Base-by-base conservation (phyloP, 352 stramenopile genomes). In the Aphanomyces stellatus region DNA sequence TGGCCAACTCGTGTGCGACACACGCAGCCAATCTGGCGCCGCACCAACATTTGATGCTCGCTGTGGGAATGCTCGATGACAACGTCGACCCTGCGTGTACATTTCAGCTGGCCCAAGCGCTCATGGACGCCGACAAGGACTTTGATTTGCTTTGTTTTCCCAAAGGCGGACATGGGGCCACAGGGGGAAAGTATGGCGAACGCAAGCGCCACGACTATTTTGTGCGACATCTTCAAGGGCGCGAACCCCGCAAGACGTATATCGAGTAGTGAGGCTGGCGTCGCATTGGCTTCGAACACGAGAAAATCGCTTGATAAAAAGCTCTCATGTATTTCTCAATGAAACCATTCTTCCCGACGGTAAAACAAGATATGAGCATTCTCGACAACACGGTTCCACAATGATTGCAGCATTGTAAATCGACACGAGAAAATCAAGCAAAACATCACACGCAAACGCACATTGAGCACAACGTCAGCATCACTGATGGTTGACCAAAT, bases 101-200 rank as follows among this genome's bases (percentile, higher is more conserved):
- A 28, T 43, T 65, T 25, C 59, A 65, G 46, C 59, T 65, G 8
- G 59, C 25, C n/a, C 59, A 65, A n/a, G 59, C 59, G 31, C 33
- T 65, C 27, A 65, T 65, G 4, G 59, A 65, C 31, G 59, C 59
- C 27, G 59, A 65, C 59, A 65, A 65, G 46, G 59, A 65, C 46
- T 28, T 65, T 33, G 59, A 65, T 17, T 10, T 65, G 3, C 17
- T 65, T 7, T 22, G 17, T 15, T 65, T 65, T 35, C 59, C 59
- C 1, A 46, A 42, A 19, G 22, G 48, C 10, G 59, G 59, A 2
- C 59, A 65, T 30, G 59, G 59, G 3, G 59, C 59, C 59, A 35
- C 10, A 15, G 59, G 42, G 5, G 41, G 59, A n/a, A n/a, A 15
- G 10, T 55, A 65, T 30, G 59, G 59, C 10, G 41, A 24, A 13